Base-by-base conservation (phyloP, 768 basidiomycete species). In the Lactifluus subvellereus region DNA sequence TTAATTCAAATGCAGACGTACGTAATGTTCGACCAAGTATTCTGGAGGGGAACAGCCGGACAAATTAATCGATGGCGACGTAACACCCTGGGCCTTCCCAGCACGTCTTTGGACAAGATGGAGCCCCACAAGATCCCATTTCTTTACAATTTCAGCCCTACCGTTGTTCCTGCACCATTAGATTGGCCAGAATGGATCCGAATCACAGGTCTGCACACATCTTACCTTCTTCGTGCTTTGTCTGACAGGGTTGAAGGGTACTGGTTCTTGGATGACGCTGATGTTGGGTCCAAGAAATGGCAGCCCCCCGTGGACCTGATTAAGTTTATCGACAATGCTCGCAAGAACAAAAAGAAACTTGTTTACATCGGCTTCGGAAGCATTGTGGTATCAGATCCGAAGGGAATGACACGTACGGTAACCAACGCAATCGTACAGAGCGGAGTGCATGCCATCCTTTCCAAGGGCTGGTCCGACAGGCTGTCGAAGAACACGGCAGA, bases 121-220 rank as follows among this genome's bases (percentile, higher is more conserved):
- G 94, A 97, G 71, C 91, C 91, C 40, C 94, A 98, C 76, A 97
- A 95, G 77, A 91, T 96, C 54, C 96, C 96, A 3, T 99, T 98
- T 78, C 74, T 99, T 35, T 99, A 99, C 75, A 98, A 98, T 74
- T 98, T 98, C 72, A 95, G 92, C 70, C 91, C 94, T 1, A 79
- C 83, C 35, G 80, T 93, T 51, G 92, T 98, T 14, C 94, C 95
- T 7, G 92, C 89, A 32, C 96, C 96, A 3, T 76, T 98, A 59
- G 96, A 99, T 73, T 99, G 97, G 97, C 93, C 94, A 4, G 96
- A 99, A 74, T 98, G 95, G 94, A 98, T 98, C 66, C 88, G 91
- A 47, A 84, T 95, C 1, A 94, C 94, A 65, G 92, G 91, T 89
- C 9, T 27, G 53, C 32, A 59, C 16, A 32, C 16, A 32, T 45